phyloP scores from a whole-genome alignment of 768 basidiomycete species.

The Auricularia heimuer region DNA sequence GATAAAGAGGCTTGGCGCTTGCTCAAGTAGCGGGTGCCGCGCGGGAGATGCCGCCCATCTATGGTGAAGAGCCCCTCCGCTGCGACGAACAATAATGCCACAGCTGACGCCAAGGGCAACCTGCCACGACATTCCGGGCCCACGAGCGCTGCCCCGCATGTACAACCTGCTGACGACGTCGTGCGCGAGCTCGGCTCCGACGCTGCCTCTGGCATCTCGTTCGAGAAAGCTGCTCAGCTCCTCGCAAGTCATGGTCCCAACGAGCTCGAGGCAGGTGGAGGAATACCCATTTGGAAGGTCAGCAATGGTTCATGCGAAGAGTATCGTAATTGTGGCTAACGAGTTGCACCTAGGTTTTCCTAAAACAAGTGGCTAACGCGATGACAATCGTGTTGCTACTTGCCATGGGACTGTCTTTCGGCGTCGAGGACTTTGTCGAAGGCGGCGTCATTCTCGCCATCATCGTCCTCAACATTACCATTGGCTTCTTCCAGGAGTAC shows the following conservation, averaged over 20 bases:
- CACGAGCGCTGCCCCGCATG: neutral
- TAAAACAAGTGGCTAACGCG: constrained; percentile 27
- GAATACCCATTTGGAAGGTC: constrained; percentile 1
- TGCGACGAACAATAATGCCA: neutral
- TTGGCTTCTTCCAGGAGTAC: constrained; percentile 41
- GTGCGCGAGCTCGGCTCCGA: neutral
- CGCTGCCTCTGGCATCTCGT: neutral
- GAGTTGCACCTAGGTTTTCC: neutral
- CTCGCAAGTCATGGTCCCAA: neutral
- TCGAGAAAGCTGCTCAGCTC: neutral
- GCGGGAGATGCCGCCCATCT: neutral
- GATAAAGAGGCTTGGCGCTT: neutral
- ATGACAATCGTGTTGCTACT: constrained; percentile 23
- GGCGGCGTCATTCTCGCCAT: constrained; percentile 41
- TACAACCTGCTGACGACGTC: neutral
- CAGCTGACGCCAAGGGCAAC: constrained; percentile 1
- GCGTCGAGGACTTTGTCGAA: constrained; percentile 43
- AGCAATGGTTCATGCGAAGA: neutral
- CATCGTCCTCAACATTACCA: constrained; percentile 32
- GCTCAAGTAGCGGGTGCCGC: neutral
- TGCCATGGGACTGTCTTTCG: constrained; percentile 43
- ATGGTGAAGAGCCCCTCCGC: constrained; percentile 1
- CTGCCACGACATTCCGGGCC: neutral
- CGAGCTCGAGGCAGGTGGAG: neutral
- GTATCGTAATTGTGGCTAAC: neutral